Evolutionary conservation across 345 rosid species (phyloP).

Genomic region (Euphorbia tirucalli): DNA sequence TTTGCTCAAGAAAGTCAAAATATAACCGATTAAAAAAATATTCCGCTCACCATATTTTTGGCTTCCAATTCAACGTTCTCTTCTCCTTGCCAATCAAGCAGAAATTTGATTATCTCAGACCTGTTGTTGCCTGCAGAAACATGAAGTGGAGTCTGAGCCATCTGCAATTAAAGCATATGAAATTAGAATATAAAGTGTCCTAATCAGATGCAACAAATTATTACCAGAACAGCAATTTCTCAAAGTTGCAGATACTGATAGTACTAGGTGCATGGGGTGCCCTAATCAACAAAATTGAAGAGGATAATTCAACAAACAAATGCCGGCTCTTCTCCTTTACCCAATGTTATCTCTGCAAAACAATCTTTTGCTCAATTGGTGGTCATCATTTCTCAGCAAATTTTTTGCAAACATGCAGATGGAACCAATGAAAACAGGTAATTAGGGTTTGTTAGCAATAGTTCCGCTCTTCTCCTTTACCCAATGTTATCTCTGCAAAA

Average conservation of each 20-base stretch:
- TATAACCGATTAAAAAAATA: not conserved
- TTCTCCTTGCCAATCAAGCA: slow-evolving; percentile 68
- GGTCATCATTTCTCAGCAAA: not conserved
- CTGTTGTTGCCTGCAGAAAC: slow-evolving; percentile 81
- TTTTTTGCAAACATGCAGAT: not conserved
- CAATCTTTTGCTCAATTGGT: not conserved
- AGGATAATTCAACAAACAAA: not conserved
- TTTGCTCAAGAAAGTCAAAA: not conserved
- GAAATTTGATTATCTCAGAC: slow-evolving; percentile 64
- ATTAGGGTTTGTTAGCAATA: not conserved
- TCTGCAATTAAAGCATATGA: slow-evolving; percentile 49
- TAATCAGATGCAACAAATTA: too few relatives aligned
- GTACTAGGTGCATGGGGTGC: not conserved
- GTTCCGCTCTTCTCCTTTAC: not conserved
- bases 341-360: not conserved
- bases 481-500: not conserved
- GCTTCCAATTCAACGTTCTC: slow-evolving; percentile 86
- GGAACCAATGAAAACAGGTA: not conserved
- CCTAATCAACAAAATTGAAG: not conserved
- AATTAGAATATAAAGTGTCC: not conserved
- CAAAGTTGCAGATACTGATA: not conserved
- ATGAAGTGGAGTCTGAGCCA: slow-evolving; percentile 97
- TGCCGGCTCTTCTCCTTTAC: not conserved
- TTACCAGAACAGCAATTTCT: not conserved
- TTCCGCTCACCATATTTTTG: slow-evolving; percentile 58